phyloP scores from a whole-genome alignment of 192 early-diverging fungal genomes.

The Dissophora globulifera region DNA sequence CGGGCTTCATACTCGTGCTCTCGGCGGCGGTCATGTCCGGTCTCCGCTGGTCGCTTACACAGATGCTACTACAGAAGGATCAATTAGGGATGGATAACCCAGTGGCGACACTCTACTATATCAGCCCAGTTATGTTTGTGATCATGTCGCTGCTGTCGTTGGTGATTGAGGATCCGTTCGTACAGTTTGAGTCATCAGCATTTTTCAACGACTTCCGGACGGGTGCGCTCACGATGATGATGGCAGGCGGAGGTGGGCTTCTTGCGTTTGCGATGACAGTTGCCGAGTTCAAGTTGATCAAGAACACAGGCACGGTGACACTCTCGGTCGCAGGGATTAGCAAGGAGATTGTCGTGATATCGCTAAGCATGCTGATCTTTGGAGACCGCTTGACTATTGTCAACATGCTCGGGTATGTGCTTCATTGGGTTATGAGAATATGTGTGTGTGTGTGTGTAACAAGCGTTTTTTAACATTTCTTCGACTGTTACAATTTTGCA shows the following conservation, averaged over 20 bases:
- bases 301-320: slow-evolving; percentile 80
- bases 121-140: slow-evolving; percentile 82
- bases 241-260: slow-evolving; percentile 79
- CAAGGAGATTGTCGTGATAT: slow-evolving; percentile 84
- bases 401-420: slow-evolving; percentile 72
- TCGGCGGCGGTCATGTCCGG: slow-evolving; percentile 81
- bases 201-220: slow-evolving; percentile 63
- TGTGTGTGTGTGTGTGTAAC: neutral
- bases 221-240: slow-evolving; percentile 61
- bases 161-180: slow-evolving; percentile 67
- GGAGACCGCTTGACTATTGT: slow-evolving; percentile 74
- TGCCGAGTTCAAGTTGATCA: slow-evolving; percentile 81
- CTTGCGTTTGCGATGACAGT: slow-evolving; percentile 86
- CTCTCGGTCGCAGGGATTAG: slow-evolving; percentile 85
- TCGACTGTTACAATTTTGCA: too few species aligned
- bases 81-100: slow-evolving; percentile 80
- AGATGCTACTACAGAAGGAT: slow-evolving; percentile 77
- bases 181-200: slow-evolving; percentile 55
- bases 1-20: slow-evolving; percentile 66
- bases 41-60: slow-evolving; percentile 84
- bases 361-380: slow-evolving; percentile 74
- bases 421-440: neutral
- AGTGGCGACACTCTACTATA: slow-evolving; percentile 77
- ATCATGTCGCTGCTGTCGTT: slow-evolving; percentile 68
- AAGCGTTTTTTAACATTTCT: neutral